A percentile compares a stretch with the other conserved stretches of the same genome.
phyloP scores from a whole-genome alignment of 345 rosid species.

The Eutrema yunnanense region DNA sequence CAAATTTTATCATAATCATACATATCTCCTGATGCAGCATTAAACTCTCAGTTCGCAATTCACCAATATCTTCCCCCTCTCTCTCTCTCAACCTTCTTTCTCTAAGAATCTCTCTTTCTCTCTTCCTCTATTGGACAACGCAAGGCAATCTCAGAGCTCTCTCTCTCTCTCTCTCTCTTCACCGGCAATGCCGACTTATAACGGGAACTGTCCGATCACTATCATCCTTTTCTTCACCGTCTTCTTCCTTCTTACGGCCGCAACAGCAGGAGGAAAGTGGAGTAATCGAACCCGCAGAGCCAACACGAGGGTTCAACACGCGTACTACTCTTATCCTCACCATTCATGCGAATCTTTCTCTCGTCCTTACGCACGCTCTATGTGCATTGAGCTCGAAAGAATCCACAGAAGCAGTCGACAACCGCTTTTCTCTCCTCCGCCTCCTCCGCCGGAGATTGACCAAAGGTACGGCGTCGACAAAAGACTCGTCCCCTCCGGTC shows the following conservation, averaged over 20 bases:
- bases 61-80: slow-evolving; percentile 21
- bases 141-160: neutral
- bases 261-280: neutral
- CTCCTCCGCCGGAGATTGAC: slow-evolving; percentile 52
- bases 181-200: slow-evolving; percentile 10
- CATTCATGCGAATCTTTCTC: slow-evolving; percentile 30
- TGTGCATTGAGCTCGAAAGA: slow-evolving; percentile 33
- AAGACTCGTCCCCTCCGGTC: slow-evolving; percentile 89
- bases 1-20: slow-evolving; percentile 12
- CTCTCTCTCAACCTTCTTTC: neutral
- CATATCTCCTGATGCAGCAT: slow-evolving; percentile 19
- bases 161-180: slow-evolving; percentile 1
- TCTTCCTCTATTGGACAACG: neutral
- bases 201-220: neutral
- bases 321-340: slow-evolving; percentile 25
- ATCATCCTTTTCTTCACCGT: neutral
- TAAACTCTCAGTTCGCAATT: slow-evolving; percentile 5
- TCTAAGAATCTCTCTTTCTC: slow-evolving; percentile 12
- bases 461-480: slow-evolving; percentile 71
- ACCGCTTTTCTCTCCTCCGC: slow-evolving; percentile 12
- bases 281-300: neutral
- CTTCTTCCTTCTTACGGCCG: slow-evolving; percentile 5
- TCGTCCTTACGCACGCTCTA: slow-evolving; percentile 31
- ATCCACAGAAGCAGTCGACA: slow-evolving; percentile 26
- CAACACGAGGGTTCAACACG: slow-evolving; percentile 10